Evolutionary conservation across 495 filamentous ascomycete genomes (phyloP).

Genomic region (Podospora conica): DNA sequence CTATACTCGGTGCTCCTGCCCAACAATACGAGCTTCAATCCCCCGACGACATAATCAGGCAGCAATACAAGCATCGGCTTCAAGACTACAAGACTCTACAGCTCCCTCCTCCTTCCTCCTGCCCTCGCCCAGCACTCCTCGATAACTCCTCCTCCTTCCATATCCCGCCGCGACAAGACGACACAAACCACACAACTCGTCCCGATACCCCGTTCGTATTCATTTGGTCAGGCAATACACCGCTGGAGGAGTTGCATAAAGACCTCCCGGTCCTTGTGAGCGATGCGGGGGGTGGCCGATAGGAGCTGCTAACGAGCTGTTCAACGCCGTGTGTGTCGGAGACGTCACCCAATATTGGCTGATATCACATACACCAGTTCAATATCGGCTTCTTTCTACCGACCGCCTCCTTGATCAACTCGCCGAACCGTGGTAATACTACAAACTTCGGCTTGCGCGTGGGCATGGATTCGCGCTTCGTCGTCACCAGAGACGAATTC

Average conservation of each 20-base stretch:
- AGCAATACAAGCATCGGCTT: not conserved
- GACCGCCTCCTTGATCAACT: not conserved
- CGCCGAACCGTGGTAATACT: not conserved
- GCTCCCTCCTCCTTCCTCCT: not conserved
- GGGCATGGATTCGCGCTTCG: conserved; percentile 53
- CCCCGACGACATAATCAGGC: not conserved
- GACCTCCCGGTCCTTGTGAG: conserved; percentile 30
- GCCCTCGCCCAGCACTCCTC: not conserved
- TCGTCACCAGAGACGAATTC: conserved; percentile 60
- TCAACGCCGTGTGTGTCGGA: not conserved
- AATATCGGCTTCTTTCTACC: not conserved
- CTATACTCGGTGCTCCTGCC: not conserved
- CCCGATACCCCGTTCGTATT: not conserved
- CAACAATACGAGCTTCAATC: not conserved
- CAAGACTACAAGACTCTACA: not conserved
- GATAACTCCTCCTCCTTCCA: not conserved
- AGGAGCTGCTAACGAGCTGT: not conserved
- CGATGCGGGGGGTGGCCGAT: conserved; percentile 33
- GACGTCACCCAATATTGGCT: not conserved
- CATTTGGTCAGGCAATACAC: not conserved
- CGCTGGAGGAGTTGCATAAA: conserved; percentile 19
- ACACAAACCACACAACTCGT: not conserved
- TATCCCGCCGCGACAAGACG: not conserved
- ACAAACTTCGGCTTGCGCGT: not conserved
- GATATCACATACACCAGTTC: not conserved